Conservation (phyloP, 2,329 filamentous ascomycete genomes). For the Trichoderma koningii region DNA sequence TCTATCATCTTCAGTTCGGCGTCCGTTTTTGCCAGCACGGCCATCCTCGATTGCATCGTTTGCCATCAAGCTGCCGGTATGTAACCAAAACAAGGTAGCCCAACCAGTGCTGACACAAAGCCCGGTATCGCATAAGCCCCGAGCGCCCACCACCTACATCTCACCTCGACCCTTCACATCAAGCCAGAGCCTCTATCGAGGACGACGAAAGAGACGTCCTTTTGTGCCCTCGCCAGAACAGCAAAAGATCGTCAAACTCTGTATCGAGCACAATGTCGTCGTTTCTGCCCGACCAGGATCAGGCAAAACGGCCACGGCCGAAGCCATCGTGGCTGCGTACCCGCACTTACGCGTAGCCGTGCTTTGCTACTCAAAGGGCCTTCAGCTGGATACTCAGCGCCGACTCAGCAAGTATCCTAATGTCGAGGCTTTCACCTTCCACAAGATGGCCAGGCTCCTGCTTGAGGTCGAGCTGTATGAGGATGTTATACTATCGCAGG, state of each 20-base stretch:
- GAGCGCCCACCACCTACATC: too few species aligned
- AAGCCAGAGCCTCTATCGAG: neutral
- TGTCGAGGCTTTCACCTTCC: conserved; percentile 1
- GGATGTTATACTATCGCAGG: too few species aligned
- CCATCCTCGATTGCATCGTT: neutral
- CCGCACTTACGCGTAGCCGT: conserved; percentile 31
- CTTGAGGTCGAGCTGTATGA: neutral
- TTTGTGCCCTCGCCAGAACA: conserved; percentile 36
- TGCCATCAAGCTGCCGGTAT: neutral
- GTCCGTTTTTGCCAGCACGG: neutral
- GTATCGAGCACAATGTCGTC: conserved; percentile 35
- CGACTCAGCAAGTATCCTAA: neutral
- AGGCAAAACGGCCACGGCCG: conserved; percentile 39
- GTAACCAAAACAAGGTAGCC: neutral
- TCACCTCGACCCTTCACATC: neutral
- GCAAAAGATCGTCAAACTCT: conserved; percentile 32
- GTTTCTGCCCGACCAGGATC: conserved; percentile 40
- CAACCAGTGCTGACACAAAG: too few species aligned
- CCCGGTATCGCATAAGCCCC: too few species aligned
- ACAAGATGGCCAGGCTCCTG: conserved; percentile 10
- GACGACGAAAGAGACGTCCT: neutral
- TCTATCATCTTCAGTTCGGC: neutral
- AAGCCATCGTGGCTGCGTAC: conserved; percentile 36
- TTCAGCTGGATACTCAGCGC: conserved; percentile 10
- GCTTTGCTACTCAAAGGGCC: conserved; percentile 36